Conservation (phyloP, 1,139 yeast species). For the Arxiozyma slooffiae region DNA sequence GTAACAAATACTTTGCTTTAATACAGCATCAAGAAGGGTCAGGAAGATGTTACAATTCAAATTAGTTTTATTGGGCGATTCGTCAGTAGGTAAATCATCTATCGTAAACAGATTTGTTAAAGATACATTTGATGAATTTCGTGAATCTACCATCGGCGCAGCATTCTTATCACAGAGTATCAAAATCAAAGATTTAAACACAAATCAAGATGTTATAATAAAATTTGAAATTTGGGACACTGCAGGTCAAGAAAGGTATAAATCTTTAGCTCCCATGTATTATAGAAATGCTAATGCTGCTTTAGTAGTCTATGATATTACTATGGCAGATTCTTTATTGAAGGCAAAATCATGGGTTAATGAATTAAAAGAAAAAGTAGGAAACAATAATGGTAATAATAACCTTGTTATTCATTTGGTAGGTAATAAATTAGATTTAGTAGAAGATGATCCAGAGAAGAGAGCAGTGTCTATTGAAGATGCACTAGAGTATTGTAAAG, state of each 20-base stretch:
- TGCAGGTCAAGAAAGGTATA: slow-evolving; percentile 80
- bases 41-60: slow-evolving; percentile 48
- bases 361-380: slow-evolving; percentile 84
- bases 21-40: background rate
- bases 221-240: slow-evolving; percentile 86
- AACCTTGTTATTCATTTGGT: slow-evolving; percentile 79
- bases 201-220: slow-evolving; percentile 38
- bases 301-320: slow-evolving; percentile 66
- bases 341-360: slow-evolving; percentile 95
- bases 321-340: slow-evolving; percentile 57
- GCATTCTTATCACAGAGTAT: slow-evolving; percentile 92
- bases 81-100: slow-evolving; percentile 92
- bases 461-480: slow-evolving; percentile 47
- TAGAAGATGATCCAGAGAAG: slow-evolving; percentile 32
- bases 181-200: slow-evolving; percentile 32
- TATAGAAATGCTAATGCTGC: slow-evolving; percentile 82
- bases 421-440: slow-evolving; percentile 71
- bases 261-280: slow-evolving; percentile 77
- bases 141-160: slow-evolving; percentile 96
- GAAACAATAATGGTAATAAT: slow-evolving; percentile 32
- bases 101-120: slow-evolving; percentile 89
- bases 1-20: too few relatives aligned
- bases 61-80: slow-evolving; percentile 82
- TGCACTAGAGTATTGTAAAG: slow-evolving; percentile 54
- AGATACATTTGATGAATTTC: slow-evolving; percentile 84